Base-by-base conservation (phyloP, 1,139 yeast species). In the Suhomyces atakaporum region DNA sequence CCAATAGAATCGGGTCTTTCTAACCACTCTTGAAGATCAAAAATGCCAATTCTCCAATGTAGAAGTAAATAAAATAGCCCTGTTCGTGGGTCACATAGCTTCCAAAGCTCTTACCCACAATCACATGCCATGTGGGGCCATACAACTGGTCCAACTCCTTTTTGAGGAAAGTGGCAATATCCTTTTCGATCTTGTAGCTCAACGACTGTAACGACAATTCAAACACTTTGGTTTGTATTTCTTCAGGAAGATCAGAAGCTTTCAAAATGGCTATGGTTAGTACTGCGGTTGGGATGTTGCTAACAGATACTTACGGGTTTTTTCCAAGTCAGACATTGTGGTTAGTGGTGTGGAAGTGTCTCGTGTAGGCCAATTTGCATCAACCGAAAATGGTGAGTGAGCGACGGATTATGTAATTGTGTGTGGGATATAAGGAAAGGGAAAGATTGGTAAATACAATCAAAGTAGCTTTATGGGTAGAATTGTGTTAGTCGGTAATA, bases 61-160 rank as follows among this genome's bases (percentile, higher is more conserved):
- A 89, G 53, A 87, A 86, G 62, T 92, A 90, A 22, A 85, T 71
- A 58, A 92, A 92, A 55, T 76, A 79, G 16, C 95, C 95, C 44
- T 84, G 76, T 53, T 77, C 90, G 56, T 94, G 98, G 13, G 97
- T 87, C 16, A 94, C 96, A 56, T 84, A 89, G 36, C 94, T 81
- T 4, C 97, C 97, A 63, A 92, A 92, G 53, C 85, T 85, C 60
- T 82, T 81, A 20, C 98, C 99, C 35, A 89, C 97, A 41, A 92
- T 79, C 20, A 89, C 94, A 59, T 92, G 97, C 98, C 98, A 92
- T 16, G 95, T 81, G 29, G 84, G 78, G 1, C 96, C 96, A 50
- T 75, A 84, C 40, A 63, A 51, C 35, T 63, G 66, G 45, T 77
- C 73, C 58, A 75, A 63, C 50, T 83, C 88, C 55, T 85, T 86